A percentile compares a stretch with the other conserved stretches of the same genome.
These are phyloP conservation scores for Claviceps humidiphila DNA, from an alignment of 2,329 filamentous ascomycete genomes.

Conservation along the genomic window DNA sequence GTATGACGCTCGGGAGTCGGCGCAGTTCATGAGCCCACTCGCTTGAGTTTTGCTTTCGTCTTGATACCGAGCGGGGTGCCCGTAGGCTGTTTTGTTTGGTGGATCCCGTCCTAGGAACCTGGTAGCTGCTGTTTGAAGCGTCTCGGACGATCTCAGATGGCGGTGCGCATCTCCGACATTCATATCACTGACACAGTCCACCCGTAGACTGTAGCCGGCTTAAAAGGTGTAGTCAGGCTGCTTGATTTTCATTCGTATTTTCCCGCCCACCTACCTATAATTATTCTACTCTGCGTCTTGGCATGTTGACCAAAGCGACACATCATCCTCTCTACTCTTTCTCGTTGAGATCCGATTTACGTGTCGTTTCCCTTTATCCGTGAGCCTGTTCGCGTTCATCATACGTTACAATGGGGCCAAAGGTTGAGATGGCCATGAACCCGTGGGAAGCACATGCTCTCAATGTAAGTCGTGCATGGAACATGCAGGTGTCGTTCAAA, in stretches of 20 bases:
- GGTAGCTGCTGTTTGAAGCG: background rate
- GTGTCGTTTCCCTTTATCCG: background rate
- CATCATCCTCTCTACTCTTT: background rate
- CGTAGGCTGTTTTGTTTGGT: background rate
- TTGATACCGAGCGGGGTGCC: too few relatives aligned
- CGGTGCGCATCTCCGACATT: background rate
- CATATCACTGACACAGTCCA: background rate
- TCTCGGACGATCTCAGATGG: background rate
- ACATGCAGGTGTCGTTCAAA: background rate
- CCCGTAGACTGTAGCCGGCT: background rate
- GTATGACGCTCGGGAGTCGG: background rate
- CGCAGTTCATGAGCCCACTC: background rate
- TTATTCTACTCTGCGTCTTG: background rate
- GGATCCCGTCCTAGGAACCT: background rate
- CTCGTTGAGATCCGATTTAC: background rate
- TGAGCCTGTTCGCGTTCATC: background rate
- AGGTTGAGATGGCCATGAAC: conserved; percentile 14
- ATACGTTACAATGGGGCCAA: conserved; percentile 1
- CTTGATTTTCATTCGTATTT: background rate
- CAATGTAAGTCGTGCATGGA: conserved; percentile 14
- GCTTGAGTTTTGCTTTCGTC: background rate
- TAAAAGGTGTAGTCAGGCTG: background rate
- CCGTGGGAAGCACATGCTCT: conserved; percentile 23
- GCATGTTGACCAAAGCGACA: background rate
- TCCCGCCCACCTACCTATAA: background rate